A percentile compares a stretch with the other conserved stretches of the same genome.
Evolutionary conservation across 1,284 basidiomycete species (phyloP).

Genomic region (Leccinum variabile): DNA sequence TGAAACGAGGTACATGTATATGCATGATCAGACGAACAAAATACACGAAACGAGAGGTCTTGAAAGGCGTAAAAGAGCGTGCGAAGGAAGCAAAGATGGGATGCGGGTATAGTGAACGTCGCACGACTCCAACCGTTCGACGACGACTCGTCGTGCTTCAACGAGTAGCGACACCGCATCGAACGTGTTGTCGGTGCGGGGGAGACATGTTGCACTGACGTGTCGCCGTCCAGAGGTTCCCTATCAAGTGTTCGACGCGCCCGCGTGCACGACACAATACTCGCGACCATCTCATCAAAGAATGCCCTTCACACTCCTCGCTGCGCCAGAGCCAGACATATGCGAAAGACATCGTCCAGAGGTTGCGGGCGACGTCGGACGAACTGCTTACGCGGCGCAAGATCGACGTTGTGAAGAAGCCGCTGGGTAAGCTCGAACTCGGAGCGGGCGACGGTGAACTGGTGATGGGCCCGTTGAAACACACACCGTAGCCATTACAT

Average conservation of each 20-base stretch:
- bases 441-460: constrained; percentile 19
- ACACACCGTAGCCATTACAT: no score
- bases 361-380: constrained; percentile 29
- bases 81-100: no score
- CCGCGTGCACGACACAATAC: background rate
- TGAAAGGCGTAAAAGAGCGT: no score
- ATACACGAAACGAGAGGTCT: constrained; percentile 47
- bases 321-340: constrained; percentile 19
- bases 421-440: constrained; percentile 25
- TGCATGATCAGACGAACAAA: constrained; percentile 57
- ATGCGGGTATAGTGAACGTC: no score
- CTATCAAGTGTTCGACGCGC: constrained; percentile 22
- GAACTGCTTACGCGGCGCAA: constrained; percentile 29
- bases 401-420: constrained; percentile 34
- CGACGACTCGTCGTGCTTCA: no score
- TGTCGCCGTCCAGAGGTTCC: constrained; percentile 10
- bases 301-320: constrained; percentile 19
- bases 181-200: constrained; percentile 6
- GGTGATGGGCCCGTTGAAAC: no score
- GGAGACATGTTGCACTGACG: constrained; percentile 20
- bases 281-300: background rate
- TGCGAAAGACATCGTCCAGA: constrained; percentile 35
- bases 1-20: constrained; percentile 38
- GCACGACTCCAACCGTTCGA: no score
- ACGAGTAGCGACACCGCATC: no score